These are phyloP conservation scores for Claviceps monticola DNA, from an alignment of 2,329 filamentous ascomycete genomes.

Conservation along the genomic window DNA sequence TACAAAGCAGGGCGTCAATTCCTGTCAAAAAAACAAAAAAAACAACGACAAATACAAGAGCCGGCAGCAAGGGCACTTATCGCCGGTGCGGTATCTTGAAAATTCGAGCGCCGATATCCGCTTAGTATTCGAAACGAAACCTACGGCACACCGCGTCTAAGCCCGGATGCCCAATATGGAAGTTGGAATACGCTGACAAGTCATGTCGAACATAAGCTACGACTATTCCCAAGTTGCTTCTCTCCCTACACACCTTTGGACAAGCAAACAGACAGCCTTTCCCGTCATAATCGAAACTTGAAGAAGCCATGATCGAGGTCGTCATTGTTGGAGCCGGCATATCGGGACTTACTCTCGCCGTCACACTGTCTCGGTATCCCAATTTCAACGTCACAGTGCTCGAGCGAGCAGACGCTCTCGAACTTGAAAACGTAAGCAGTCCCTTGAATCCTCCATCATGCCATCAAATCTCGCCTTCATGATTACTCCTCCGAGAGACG, in stretches of 20 bases:
- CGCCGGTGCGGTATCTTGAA: no score
- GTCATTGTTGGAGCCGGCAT: conserved; percentile 9
- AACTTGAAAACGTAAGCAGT: conserved; percentile 1
- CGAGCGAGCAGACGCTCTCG: conserved; percentile 2
- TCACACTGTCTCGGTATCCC: conserved; percentile 4
- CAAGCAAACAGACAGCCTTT: not conserved
- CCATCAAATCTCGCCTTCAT: not conserved
- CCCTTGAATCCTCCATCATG: not conserved
- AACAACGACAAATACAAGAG: no score
- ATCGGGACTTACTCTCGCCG: conserved; percentile 7
- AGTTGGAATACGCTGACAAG: no score
- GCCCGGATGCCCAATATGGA: no score
- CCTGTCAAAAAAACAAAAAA: no score
- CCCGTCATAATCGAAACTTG: no score
- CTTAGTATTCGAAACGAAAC: no score
- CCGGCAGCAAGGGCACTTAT: no score
- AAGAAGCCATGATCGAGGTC: conserved; percentile 3
- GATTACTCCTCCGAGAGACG: not conserved
- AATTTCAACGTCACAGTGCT: conserved; percentile 6
- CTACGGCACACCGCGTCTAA: no score
- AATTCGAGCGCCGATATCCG: no score
- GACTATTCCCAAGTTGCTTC: not conserved
- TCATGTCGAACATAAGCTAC: not conserved
- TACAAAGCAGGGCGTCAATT: no score
- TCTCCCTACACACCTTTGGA: not conserved